Conservation (phyloP, 2,329 filamentous ascomycete species). For the Calonectria hongkongensis region DNA sequence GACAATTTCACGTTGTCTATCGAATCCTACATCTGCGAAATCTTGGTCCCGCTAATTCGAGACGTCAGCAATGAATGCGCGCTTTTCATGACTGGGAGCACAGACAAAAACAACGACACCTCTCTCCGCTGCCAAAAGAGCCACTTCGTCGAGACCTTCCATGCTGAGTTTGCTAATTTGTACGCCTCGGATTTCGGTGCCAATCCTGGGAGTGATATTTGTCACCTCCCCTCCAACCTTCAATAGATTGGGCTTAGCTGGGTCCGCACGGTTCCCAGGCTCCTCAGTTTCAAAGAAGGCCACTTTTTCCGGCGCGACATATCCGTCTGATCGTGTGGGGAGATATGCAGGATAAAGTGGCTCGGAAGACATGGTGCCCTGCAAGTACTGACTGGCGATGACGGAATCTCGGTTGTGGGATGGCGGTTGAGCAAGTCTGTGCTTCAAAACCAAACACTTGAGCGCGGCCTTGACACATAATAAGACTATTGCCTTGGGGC, state of each 20-base stretch:
- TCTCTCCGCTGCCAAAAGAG: constrained; percentile 56
- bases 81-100: neutral
- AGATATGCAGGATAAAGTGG: constrained; percentile 59
- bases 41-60: constrained; percentile 54
- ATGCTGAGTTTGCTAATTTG: constrained; percentile 53
- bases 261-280: constrained; percentile 57
- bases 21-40: constrained; percentile 58
- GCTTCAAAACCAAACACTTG: constrained; percentile 5
- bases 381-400: neutral
- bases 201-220: constrained; percentile 57
- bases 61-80: neutral
- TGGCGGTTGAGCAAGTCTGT: constrained; percentile 1
- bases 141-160: constrained; percentile 56
- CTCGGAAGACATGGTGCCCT: constrained; percentile 49
- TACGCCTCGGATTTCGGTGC: constrained; percentile 55
- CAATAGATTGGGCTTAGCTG: constrained; percentile 49
- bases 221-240: constrained; percentile 41
- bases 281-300: constrained; percentile 56
- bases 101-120: constrained; percentile 58
- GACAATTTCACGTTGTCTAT: constrained; percentile 55
- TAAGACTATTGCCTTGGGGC: constrained; percentile 12
- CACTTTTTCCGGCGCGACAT: constrained; percentile 47
- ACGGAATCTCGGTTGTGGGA: neutral
- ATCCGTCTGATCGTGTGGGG: constrained; percentile 59
- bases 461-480: constrained; percentile 14